These are phyloP conservation scores for Monascus ruber DNA, from an alignment of 2,329 filamentous ascomycete genomes.

Conservation along the genomic window DNA sequence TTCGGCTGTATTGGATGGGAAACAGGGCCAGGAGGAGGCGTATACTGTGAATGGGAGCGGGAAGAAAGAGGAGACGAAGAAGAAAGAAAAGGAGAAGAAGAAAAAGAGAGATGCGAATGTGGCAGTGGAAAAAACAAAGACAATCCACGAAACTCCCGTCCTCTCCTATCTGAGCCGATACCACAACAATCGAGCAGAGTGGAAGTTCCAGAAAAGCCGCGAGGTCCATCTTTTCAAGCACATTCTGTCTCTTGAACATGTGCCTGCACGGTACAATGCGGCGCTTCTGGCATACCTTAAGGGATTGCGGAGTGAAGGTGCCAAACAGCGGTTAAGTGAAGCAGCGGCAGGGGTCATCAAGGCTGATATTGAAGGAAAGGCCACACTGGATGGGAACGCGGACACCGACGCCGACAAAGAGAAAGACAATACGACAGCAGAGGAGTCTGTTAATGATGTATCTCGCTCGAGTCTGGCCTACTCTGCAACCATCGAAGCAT, in stretches of 20 bases:
- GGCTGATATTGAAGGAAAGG: slow-evolving; percentile 25
- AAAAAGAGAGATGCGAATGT: slow-evolving; percentile 4
- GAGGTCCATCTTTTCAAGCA: slow-evolving; percentile 79
- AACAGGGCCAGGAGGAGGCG: slow-evolving; percentile 7
- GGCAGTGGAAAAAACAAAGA: slow-evolving; percentile 1
- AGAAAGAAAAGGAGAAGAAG: slow-evolving; percentile 13
- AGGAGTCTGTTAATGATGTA: no score
- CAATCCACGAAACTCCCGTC: slow-evolving; percentile 40
- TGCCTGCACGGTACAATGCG: slow-evolving; percentile 59
- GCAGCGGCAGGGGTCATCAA: slow-evolving; percentile 51
- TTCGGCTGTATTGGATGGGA: slow-evolving; percentile 4
- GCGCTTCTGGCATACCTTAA: slow-evolving; percentile 66
- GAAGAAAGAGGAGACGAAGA: slow-evolving; percentile 21
- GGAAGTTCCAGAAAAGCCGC: slow-evolving; percentile 96
- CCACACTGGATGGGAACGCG: slow-evolving; percentile 1
- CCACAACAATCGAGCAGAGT: slow-evolving; percentile 55
- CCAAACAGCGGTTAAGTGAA: slow-evolving; percentile 53
- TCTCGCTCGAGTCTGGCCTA: no score
- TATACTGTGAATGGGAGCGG: slow-evolving; percentile 13
- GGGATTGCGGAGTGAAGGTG: slow-evolving; percentile 64
- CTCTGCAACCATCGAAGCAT: slow-evolving; percentile 35
- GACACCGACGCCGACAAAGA: slow-evolving; percentile 6
- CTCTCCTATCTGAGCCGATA: slow-evolving; percentile 69
- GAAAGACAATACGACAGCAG: slow-evolving; percentile 31
- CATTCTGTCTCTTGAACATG: slow-evolving; percentile 57